phyloP scores from a whole-genome alignment of 1,284 basidiomycete genomes.

The Puccinia horiana region DNA sequence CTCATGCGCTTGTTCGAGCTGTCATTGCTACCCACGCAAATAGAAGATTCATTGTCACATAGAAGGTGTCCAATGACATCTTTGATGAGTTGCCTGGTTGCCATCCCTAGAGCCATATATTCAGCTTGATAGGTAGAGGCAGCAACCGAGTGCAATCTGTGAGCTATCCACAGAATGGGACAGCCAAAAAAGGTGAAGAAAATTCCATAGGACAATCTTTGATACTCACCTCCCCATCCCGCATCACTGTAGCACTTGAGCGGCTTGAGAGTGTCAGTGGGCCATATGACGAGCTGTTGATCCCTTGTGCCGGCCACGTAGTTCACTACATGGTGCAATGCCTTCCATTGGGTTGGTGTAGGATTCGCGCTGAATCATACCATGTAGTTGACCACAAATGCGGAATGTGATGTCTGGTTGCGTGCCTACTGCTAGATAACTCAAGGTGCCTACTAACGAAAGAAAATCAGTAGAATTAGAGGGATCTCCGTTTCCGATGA shows the following conservation, averaged over 20 bases:
- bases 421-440: not conserved
- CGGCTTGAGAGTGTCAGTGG: not conserved
- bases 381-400: constrained; percentile 18
- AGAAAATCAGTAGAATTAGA: not conserved
- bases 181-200: not conserved
- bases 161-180: not conserved
- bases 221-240: constrained; percentile 6
- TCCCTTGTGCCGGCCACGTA: not conserved
- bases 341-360: not conserved
- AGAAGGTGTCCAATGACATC: not conserved
- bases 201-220: not conserved
- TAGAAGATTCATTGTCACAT: not conserved
- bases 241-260: not conserved
- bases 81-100: not conserved
- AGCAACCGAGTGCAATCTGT: not conserved
- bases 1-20: not conserved
- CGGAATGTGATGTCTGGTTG: not conserved
- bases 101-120: constrained; percentile 12
- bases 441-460: constrained; percentile 17
- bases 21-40: not conserved
- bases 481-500: too few species aligned
- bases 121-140: constrained; percentile 19
- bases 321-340: not conserved
- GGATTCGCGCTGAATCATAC: not conserved
- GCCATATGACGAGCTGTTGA: not conserved